A percentile compares a stretch with the other conserved stretches of the same genome.
Evolutionary conservation across 2,329 filamentous ascomycete genomes (phyloP).

Genomic region (Talaromyces sp.): DNA sequence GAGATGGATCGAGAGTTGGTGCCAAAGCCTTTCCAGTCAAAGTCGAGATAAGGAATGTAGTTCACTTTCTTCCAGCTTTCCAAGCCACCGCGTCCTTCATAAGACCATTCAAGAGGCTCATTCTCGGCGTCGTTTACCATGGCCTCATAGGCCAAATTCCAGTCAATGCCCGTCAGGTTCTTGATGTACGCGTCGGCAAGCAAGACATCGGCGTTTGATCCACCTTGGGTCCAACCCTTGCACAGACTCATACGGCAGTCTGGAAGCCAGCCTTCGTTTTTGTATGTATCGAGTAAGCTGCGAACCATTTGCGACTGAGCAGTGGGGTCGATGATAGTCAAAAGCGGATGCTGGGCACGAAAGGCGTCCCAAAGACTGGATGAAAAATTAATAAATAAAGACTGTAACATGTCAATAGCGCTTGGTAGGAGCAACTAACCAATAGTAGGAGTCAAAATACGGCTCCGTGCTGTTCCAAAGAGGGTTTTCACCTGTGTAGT

Average conservation of each 20-base stretch:
- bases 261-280: slow-evolving; percentile 64
- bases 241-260: slow-evolving; percentile 69
- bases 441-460: slow-evolving; percentile 71
- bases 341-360: slow-evolving; percentile 60
- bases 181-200: slow-evolving; percentile 65
- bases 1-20: slow-evolving; percentile 65
- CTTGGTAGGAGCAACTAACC: slow-evolving; percentile 31
- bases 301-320: slow-evolving; percentile 60
- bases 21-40: slow-evolving; percentile 60
- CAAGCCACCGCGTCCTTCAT: slow-evolving; percentile 63
- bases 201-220: slow-evolving; percentile 65
- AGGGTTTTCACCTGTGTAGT: slow-evolving; percentile 67
- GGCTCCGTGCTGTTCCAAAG: slow-evolving; percentile 59
- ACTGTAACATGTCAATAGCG: not conserved
- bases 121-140: slow-evolving; percentile 64
- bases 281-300: slow-evolving; percentile 65
- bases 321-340: slow-evolving; percentile 60
- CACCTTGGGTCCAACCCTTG: slow-evolving; percentile 65
- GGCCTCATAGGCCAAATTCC: slow-evolving; percentile 62
- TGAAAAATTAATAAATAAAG: not conserved
- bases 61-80: slow-evolving; percentile 63
- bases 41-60: slow-evolving; percentile 66
- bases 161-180: slow-evolving; percentile 59
- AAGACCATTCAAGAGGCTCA: slow-evolving; percentile 64
- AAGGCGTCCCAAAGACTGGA: slow-evolving; percentile 62